Evolutionary conservation across 2,329 filamentous ascomycete species (phyloP).

Genomic region (Phialophora verrucosa): DNA sequence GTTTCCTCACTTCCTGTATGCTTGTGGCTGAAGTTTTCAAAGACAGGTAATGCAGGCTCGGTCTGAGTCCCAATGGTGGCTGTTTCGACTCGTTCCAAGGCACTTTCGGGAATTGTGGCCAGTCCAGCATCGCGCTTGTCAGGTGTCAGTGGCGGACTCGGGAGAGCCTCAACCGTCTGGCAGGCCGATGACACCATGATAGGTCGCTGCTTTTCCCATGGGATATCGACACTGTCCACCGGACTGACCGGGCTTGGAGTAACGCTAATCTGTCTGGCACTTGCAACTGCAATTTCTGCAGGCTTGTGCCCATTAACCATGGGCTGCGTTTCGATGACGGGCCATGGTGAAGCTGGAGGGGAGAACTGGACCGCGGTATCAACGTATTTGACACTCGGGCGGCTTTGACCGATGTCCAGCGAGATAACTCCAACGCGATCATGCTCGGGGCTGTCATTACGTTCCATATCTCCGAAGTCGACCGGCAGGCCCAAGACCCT

Average conservation of each 20-base stretch:
- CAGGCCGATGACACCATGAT: constrained; percentile 51
- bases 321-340: constrained; percentile 48
- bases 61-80: constrained; percentile 37
- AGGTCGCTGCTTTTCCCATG: constrained; percentile 38
- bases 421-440: constrained; percentile 23
- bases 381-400: constrained; percentile 60
- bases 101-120: constrained; percentile 36
- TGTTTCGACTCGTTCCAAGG: constrained; percentile 32
- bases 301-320: constrained; percentile 56
- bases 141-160: constrained; percentile 46
- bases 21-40: constrained; percentile 30
- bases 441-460: constrained; percentile 39
- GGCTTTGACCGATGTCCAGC: constrained; percentile 13
- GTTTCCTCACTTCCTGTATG: constrained; percentile 37
- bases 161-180: constrained; percentile 50
- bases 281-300: constrained; percentile 30
- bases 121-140: constrained; percentile 38
- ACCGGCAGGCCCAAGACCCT: constrained; percentile 53
- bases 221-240: constrained; percentile 29
- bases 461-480: constrained; percentile 44
- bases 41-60: constrained; percentile 21
- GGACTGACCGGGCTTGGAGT: constrained; percentile 31
- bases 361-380: constrained; percentile 84
- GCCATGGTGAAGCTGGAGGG: constrained; percentile 74
- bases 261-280: constrained; percentile 23